Base-by-base conservation (phyloP, 2,329 filamentous ascomycete species). In the Truncatella angustata region DNA sequence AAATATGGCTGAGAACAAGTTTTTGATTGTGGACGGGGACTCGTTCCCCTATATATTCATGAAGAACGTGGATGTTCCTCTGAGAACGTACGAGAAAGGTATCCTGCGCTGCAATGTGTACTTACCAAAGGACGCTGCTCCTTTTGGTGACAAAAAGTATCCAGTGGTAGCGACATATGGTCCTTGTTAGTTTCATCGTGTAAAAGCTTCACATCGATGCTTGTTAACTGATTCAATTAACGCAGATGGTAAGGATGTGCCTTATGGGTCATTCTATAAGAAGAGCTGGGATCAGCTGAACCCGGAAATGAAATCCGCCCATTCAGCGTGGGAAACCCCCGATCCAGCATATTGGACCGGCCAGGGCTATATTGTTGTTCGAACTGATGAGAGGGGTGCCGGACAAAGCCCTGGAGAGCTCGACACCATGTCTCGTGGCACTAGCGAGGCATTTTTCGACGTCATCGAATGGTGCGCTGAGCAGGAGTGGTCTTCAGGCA, bases 211-310 rank as follows among this genome's bases (percentile, higher is more conserved):
- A n/a, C 34, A 36, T n/a, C 14, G 5, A n/a, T 36, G 14, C 34
- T n/a, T 36, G 34, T 16, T 16, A 36, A 36, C 5, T 36, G 14
- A 80, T 50, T 71, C 76, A 0, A 70, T 76, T 36, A 16, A 12
- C 14, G 14, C 34, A 36, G 34, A 90, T 56, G 86, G 87, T 42
- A 90, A 90, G 59, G 86, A 90, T 58, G 86, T 88, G 30, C 79
- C 75, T 18, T 89, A 89, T 63, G 74, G 23, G 12, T 73, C 66
- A 46, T 77, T 75, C 57, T 66, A 67, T 32, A 57, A 66, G 1
- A 63, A 65, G 16, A 74, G 69, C 7, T 79, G 73, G 49, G 58
- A 62, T 37, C 75, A 84, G 54, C 75, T 84, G 4, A 80, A 80
- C 51, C 72, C 76, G 0, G 71, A 76, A 54, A 80, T 84, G 57